Evolutionary conservation across 2,329 filamentous ascomycete genomes (phyloP).

Genomic region (Ophiocordyceps camponoti-leonardi): DNA sequence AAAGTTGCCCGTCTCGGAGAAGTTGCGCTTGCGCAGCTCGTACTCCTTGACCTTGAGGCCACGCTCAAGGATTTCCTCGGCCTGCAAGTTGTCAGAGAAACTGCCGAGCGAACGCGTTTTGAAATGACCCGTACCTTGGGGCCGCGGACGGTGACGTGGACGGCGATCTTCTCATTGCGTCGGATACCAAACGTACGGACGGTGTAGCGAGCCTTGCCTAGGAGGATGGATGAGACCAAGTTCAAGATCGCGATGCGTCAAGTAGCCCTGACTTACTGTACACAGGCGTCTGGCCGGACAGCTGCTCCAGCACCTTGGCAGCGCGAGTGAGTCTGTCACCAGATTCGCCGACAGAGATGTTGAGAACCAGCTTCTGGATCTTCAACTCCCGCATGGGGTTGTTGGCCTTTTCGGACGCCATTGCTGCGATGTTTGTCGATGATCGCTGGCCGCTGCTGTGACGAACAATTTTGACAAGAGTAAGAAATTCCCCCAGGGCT

Average conservation of each 20-base stretch:
- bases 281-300: constrained; percentile 98
- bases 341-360: constrained; percentile 99
- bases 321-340: constrained; percentile 99
- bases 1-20: constrained; percentile 99
- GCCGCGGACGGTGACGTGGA: constrained; percentile 98
- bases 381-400: constrained; percentile 99
- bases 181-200: constrained; percentile 99
- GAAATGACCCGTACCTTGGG: constrained; percentile 38
- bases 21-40: constrained; percentile 98
- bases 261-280: constrained; percentile 57
- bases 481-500: constrained; percentile 19
- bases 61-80: constrained; percentile 99
- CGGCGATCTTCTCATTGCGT: constrained; percentile 99
- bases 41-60: constrained; percentile 99
- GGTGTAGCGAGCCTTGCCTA: constrained; percentile 99
- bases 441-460: constrained; percentile 8
- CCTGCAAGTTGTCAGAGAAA: constrained; percentile 29
- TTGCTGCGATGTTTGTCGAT: constrained; percentile 21
- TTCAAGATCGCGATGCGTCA: constrained; percentile 3
- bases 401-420: constrained; percentile 62
- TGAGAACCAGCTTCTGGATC: constrained; percentile 98
- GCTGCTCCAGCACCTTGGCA: constrained; percentile 99
- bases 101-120: not conserved
- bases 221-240: constrained; percentile 1
- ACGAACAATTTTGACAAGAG: constrained; percentile 15